phyloP scores from a whole-genome alignment of 2,329 filamentous ascomycete species.

The Didymella lethalis region DNA sequence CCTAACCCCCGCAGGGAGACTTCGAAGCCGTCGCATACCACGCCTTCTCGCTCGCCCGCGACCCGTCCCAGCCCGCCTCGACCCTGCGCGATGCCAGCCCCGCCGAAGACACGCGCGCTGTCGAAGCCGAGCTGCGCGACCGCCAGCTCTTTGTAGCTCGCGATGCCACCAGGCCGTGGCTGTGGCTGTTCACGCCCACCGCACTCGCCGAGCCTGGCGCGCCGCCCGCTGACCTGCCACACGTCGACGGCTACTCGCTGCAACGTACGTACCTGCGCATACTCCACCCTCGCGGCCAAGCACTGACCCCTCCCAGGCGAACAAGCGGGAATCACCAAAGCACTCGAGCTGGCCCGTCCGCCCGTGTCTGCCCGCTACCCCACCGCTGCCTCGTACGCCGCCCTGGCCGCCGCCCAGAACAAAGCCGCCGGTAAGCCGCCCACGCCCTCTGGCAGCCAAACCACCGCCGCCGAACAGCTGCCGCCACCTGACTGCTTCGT shows the following conservation, averaged over 20 bases:
- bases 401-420: constrained; percentile 29
- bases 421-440: constrained; percentile 13
- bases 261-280: constrained; percentile 35
- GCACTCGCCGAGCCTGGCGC: constrained; percentile 35
- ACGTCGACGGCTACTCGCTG: constrained; percentile 41
- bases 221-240: constrained; percentile 32
- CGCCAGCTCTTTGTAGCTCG: constrained; percentile 40
- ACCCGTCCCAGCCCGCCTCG: constrained; percentile 26
- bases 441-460: constrained; percentile 5
- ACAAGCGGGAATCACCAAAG: constrained; percentile 45
- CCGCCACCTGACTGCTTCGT: constrained; percentile 42
- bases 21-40: constrained; percentile 50
- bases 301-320: constrained; percentile 42
- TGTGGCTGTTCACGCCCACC: constrained; percentile 47
- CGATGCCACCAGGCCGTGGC: constrained; percentile 43
- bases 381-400: constrained; percentile 32
- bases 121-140: constrained; percentile 42
- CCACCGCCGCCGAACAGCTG: neutral
- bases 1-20: constrained; percentile 43
- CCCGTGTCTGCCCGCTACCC: constrained; percentile 36
- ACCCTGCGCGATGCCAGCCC: constrained; percentile 27
- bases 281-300: constrained; percentile 24
- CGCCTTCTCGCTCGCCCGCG: constrained; percentile 44
- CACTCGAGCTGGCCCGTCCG: constrained; percentile 44
- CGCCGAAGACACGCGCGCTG: constrained; percentile 41